Base-by-base conservation (phyloP, 2,329 filamentous ascomycete genomes). In the Penicillium occitanis region DNA sequence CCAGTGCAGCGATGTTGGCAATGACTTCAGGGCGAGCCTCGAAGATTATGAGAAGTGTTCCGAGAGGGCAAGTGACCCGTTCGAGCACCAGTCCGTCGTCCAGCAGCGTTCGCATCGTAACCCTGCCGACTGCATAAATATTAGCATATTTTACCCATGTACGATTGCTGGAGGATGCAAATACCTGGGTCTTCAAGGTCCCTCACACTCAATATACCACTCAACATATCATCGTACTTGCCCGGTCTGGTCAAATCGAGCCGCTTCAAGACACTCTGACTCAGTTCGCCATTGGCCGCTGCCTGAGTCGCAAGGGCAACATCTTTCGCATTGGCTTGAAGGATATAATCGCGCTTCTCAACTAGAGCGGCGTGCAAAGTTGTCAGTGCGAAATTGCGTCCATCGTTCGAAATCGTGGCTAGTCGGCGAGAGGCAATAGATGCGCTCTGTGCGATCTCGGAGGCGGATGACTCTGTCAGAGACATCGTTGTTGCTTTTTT, bases 11-110 rank as follows among this genome's bases (percentile, higher is more conserved):
- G 74, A 99, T 98, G 79, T 99, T 99, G 75, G 94, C 95, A 75
- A 99, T 97, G 70, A 99, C 95, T 80, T 99, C 95, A 6, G 95
- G 95, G 7, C 95, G 90, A 42, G 95, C 95, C 81, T 99, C 95
- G 75, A 99, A 99, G 75, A 99, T 98, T 80, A 99, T 95, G 71
- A 99, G 86, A 50, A 99, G 87, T n/a, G 98, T 93, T 67, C 95
- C 95, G 71, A 99, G 98, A 5, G 95, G 95, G 76, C 92, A 97
- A 48, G 92, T 93, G 57, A 97, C 91, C 69, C 93, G 89, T 76
- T 97, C 92, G 67, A 99, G 85, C 62, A 90, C 85, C 63, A 99
- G 85, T 63, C 89, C 90, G 71, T 97, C 91, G 77, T 98, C 95
- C 11, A 99, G 86, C 66, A 89, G 86, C 53, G 93, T 98, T 69